Percentiles rank a stretch among this genome's conserved stretches.
Conservation (phyloP, 2,329 filamentous ascomycete species). For the Colletotrichum viniferum region DNA sequence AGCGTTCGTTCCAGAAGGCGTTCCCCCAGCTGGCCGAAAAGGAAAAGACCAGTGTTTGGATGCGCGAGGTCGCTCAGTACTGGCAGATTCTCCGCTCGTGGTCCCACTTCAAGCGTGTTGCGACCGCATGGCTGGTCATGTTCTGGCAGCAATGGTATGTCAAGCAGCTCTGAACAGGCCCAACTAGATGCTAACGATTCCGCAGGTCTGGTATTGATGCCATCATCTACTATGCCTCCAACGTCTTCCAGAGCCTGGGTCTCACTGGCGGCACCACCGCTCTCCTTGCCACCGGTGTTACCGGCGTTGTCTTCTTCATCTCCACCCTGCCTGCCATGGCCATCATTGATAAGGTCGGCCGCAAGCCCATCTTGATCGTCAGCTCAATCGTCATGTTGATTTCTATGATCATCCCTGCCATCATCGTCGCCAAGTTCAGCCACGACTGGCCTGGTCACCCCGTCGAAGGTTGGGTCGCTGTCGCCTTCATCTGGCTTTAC, state of each 20-base stretch:
- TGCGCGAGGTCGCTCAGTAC: slow-evolving; percentile 54
- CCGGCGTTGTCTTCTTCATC: slow-evolving; percentile 57
- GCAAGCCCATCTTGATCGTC: slow-evolving; percentile 41
- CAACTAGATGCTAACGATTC: neutral
- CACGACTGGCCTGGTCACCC: slow-evolving; percentile 39
- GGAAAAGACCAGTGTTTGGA: slow-evolving; percentile 42
- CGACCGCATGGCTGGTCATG: slow-evolving; percentile 48
- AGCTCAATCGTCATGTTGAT: slow-evolving; percentile 43
- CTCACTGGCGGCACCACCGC: slow-evolving; percentile 62
- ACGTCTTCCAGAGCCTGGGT: slow-evolving; percentile 68
- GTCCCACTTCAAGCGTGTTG: slow-evolving; percentile 54
- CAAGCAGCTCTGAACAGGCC: neutral
- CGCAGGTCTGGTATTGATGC: slow-evolving; percentile 30
- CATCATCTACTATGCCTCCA: slow-evolving; percentile 54
- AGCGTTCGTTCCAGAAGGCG: slow-evolving; percentile 43
- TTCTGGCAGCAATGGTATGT: slow-evolving; percentile 50
- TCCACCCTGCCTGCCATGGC: slow-evolving; percentile 34
- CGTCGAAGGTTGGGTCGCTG: slow-evolving; percentile 41
- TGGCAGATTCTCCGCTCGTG: slow-evolving; percentile 47
- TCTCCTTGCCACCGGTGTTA: slow-evolving; percentile 66
- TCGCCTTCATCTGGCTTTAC: slow-evolving; percentile 37
- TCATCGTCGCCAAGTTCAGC: slow-evolving; percentile 42
- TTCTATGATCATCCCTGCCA: slow-evolving; percentile 42
- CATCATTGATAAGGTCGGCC: slow-evolving; percentile 45
- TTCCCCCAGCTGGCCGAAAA: slow-evolving; percentile 49